Percentiles rank a stretch among this genome's conserved stretches.
Evolutionary conservation across 2,329 filamentous ascomycete species (phyloP).

Genomic region (Fusarium armeniacum): DNA sequence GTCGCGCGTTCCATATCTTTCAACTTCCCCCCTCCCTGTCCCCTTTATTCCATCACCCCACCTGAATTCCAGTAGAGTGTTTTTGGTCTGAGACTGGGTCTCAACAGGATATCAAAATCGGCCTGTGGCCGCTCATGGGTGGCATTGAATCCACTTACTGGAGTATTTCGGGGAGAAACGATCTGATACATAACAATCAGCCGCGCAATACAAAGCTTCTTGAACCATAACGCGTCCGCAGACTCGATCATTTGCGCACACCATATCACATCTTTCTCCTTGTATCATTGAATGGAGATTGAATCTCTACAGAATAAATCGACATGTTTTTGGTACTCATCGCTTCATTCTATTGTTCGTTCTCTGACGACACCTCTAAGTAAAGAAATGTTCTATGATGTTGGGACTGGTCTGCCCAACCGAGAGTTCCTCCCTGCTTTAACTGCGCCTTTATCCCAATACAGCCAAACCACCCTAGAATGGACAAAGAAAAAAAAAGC

Average conservation of each 20-base stretch:
- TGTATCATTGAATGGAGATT: background rate
- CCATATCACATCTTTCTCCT: background rate
- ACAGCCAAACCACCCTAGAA: slow-evolving; percentile 32
- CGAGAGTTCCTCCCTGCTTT: slow-evolving; percentile 36
- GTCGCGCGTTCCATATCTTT: slow-evolving; percentile 32
- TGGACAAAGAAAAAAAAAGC: slow-evolving; percentile 30
- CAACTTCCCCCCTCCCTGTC: slow-evolving; percentile 18
- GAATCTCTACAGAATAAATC: background rate
- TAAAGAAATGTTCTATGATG: slow-evolving; percentile 45
- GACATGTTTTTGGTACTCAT: slow-evolving; percentile 27
- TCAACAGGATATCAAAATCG: slow-evolving; percentile 30
- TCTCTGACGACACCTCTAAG: slow-evolving; percentile 40
- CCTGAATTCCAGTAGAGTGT: slow-evolving; percentile 41
- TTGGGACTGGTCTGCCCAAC: slow-evolving; percentile 23
- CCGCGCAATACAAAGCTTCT: slow-evolving; percentile 3
- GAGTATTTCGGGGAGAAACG: background rate
- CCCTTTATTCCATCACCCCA: slow-evolving; percentile 31
- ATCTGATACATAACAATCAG: slow-evolving; percentile 27
- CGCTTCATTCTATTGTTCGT: slow-evolving; percentile 44
- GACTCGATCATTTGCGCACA: slow-evolving; percentile 1
- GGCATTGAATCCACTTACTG: slow-evolving; percentile 6
- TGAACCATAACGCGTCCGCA: background rate
- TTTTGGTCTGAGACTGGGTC: slow-evolving; percentile 29
- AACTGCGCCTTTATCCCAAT: slow-evolving; percentile 38
- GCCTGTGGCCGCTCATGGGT: slow-evolving; percentile 22